Evolutionary conservation across 2,329 filamentous ascomycete genomes (phyloP).

Genomic region (Fusarium aywerte): DNA sequence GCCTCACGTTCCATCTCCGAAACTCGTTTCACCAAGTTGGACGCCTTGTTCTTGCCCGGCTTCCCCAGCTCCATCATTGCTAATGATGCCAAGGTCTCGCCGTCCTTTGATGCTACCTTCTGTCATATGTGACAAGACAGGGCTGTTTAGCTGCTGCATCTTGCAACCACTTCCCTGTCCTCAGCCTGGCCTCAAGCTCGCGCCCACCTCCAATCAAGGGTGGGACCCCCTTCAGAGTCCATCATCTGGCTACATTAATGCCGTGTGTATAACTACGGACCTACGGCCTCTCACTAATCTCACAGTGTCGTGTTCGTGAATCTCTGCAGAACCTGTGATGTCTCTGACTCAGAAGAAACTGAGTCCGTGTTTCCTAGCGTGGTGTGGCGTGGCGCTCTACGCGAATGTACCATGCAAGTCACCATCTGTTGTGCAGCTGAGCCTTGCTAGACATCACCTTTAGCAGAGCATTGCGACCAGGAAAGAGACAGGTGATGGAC

Average conservation of each 20-base stretch:
- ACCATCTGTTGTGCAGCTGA: slow-evolving; percentile 12
- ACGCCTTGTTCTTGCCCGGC: background rate
- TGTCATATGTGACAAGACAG: slow-evolving; percentile 15
- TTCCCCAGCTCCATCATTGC: background rate
- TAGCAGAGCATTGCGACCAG: background rate
- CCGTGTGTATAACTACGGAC: background rate
- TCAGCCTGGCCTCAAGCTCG: slow-evolving; percentile 33
- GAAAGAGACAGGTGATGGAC: background rate
- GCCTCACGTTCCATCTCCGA: slow-evolving; percentile 1
- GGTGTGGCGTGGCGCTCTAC: slow-evolving; percentile 10
- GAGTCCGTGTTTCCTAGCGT: slow-evolving; percentile 28
- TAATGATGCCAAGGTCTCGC: slow-evolving; percentile 8
- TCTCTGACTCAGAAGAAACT: slow-evolving; percentile 35
- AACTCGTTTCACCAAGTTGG: background rate
- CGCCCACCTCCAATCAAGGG: slow-evolving; percentile 23
- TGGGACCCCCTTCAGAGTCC: slow-evolving; percentile 9
- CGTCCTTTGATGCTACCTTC: slow-evolving; percentile 3
- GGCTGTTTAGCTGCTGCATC: slow-evolving; percentile 16
- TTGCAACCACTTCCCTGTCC: slow-evolving; percentile 21
- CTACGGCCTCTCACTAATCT: slow-evolving; percentile 7
- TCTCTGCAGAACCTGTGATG: slow-evolving; percentile 23
- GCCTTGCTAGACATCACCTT: background rate
- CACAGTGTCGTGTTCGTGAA: slow-evolving; percentile 22
- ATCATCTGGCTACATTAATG: slow-evolving; percentile 8
- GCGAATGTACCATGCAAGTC: slow-evolving; percentile 13